phyloP scores from a whole-genome alignment of 179 eudicot genomes.

The Drosera spatulata region DNA sequence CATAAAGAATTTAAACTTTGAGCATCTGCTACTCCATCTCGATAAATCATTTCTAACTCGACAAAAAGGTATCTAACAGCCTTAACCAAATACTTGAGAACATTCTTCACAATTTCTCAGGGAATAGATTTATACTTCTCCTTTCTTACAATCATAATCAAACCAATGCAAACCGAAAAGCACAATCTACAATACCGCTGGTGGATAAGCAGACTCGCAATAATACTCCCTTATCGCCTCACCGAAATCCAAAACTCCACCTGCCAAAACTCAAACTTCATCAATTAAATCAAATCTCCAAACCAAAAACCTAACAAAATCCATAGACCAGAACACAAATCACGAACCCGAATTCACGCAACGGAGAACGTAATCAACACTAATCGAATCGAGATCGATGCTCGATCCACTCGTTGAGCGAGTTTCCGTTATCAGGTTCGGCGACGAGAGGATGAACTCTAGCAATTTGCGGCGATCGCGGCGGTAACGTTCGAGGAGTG shows the following conservation, averaged over 20 bases:
- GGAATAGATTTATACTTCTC: not conserved
- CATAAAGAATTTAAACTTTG: too few relatives aligned
- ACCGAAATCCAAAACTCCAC: constrained; percentile 66
- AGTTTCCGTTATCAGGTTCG: too few relatives aligned
- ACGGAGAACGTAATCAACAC: constrained; percentile 54
- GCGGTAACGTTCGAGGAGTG: too few relatives aligned
- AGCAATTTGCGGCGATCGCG: too few relatives aligned
- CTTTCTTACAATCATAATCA: not conserved
- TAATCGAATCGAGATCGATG: constrained; percentile 33
- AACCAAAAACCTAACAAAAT: not conserved
- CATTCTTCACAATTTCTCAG: too few relatives aligned
- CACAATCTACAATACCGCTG: constrained; percentile 25
- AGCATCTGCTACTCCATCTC: too few relatives aligned
- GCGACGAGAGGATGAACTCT: too few relatives aligned
- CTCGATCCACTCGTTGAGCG: constrained; percentile 4
- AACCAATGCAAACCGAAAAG: not conserved
- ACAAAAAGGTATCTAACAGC: too few relatives aligned
- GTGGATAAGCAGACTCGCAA: constrained; percentile 48
- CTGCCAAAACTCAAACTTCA: constrained; percentile 13
- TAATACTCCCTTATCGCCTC: constrained; percentile 38
- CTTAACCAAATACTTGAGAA: too few relatives aligned
- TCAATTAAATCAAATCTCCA: not conserved
- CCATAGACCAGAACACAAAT: not conserved
- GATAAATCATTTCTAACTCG: too few relatives aligned
- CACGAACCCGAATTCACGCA: constrained; percentile 46